Conservation (phyloP, 257 asterid species). For the Echites panduratus region DNA sequence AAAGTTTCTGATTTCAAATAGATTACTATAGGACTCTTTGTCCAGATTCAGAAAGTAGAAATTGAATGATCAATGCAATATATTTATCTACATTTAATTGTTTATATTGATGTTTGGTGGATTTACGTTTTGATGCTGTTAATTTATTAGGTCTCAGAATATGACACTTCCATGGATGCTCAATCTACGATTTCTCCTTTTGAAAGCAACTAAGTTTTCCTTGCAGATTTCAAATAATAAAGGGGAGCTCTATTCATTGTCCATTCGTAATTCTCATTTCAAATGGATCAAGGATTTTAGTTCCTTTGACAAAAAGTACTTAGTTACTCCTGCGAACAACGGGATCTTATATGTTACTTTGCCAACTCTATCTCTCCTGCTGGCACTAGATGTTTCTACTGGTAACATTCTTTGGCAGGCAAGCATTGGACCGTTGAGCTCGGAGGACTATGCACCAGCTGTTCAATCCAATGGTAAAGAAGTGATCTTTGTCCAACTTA, state of each 20-base stretch:
- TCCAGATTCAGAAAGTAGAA: background rate
- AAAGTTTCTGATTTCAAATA: background rate
- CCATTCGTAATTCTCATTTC: constrained; percentile 68
- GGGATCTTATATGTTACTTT: constrained; percentile 60
- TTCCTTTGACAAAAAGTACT: constrained; percentile 42
- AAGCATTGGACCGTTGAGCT: constrained; percentile 60
- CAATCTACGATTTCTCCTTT: background rate
- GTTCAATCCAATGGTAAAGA: constrained; percentile 70
- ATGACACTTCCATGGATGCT: background rate
- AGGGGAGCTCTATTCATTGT: constrained; percentile 81
- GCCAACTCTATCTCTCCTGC: constrained; percentile 36
- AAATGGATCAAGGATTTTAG: constrained; percentile 87
- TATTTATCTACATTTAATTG: background rate
- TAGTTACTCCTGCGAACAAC: constrained; percentile 66
- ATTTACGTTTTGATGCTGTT: background rate
- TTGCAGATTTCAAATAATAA: constrained; percentile 65
- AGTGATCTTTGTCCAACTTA: background rate
- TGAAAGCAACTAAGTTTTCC: background rate
- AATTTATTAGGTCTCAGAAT: background rate
- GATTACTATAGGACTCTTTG: background rate
- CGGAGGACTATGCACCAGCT: constrained; percentile 62
- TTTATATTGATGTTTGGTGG: background rate
- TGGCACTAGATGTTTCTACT: constrained; percentile 66
- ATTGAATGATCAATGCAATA: background rate
- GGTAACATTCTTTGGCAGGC: constrained; percentile 74